phyloP scores from a whole-genome alignment of 345 rosid genomes.

The Bruguiera parviflora region DNA sequence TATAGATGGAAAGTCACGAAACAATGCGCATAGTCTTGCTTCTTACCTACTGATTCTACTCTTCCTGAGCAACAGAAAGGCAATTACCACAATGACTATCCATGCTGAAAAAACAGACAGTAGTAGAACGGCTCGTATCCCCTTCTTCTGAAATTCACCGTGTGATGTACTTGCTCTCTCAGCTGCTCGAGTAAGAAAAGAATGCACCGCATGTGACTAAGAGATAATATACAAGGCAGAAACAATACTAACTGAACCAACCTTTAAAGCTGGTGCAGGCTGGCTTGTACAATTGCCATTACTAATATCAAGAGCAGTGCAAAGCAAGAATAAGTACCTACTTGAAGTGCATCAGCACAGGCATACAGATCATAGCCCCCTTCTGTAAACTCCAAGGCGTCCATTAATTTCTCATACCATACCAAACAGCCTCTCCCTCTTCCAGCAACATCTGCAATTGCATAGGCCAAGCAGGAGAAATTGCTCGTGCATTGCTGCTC shows the following conservation, averaged over 20 bases:
- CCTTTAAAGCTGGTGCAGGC: neutral
- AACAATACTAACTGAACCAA: neutral
- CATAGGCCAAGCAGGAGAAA: slow-evolving; percentile 58
- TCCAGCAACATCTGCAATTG: slow-evolving; percentile 38
- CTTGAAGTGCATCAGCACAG: slow-evolving; percentile 40
- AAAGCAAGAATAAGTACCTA: slow-evolving; percentile 36
- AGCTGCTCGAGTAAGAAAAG: slow-evolving; percentile 23
- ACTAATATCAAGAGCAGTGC: neutral
- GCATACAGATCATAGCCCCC: slow-evolving; percentile 51
- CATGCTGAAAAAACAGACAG: slow-evolving; percentile 13
- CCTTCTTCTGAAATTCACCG: slow-evolving; percentile 27
- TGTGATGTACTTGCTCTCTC: slow-evolving; percentile 19
- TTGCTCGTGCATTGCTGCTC: slow-evolving; percentile 36
- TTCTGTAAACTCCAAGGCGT: slow-evolving; percentile 33
- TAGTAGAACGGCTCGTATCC: slow-evolving; percentile 17
- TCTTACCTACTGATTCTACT: slow-evolving; percentile 19
- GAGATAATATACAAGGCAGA: neutral
- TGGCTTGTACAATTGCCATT: neutral
- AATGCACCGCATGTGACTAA: neutral
- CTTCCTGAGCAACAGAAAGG: slow-evolving; percentile 23
- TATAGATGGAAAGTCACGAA: neutral
- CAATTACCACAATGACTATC: slow-evolving; percentile 12
- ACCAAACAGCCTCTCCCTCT: slow-evolving; percentile 51
- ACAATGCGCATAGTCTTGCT: slow-evolving; percentile 34
- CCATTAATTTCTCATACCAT: slow-evolving; percentile 48